These are phyloP conservation scores for Peterozyma toletana DNA, from an alignment of 805 yeast species.

Conservation along the genomic window DNA sequence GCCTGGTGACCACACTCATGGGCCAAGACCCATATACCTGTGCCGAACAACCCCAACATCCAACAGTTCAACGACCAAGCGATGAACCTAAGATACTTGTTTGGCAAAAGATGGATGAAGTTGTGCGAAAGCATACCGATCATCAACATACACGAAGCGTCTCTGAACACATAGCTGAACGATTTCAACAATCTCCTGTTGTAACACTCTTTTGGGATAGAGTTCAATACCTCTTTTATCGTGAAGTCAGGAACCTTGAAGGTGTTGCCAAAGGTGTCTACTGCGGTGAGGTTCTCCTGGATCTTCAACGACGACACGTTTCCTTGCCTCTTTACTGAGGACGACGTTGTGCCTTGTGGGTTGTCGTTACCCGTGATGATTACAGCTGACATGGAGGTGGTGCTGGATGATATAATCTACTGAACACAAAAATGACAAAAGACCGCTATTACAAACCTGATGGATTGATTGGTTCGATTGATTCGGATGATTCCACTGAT, in stretches of 20 bases:
- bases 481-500: too few species aligned
- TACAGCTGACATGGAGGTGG: constrained; percentile 22
- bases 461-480: too few species aligned
- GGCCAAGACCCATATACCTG: constrained; percentile 81
- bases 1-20: constrained; percentile 93
- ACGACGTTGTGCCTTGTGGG: constrained; percentile 6
- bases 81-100: constrained; percentile 34
- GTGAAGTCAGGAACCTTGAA: constrained; percentile 71
- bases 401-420: background rate
- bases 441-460: too few species aligned
- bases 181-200: constrained; percentile 51
- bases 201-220: constrained; percentile 71
- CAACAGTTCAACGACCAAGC: constrained; percentile 54
- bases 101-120: constrained; percentile 44
- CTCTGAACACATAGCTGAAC: constrained; percentile 62
- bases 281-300: constrained; percentile 31
- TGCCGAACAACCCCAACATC: constrained; percentile 57
- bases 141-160: constrained; percentile 39
- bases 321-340: constrained; percentile 26
- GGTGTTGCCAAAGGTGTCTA: constrained; percentile 56
- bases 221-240: constrained; percentile 65
- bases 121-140: constrained; percentile 48
- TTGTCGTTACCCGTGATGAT: constrained; percentile 20
- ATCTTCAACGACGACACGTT: constrained; percentile 31
- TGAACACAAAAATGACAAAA: too few species aligned